Evolutionary conservation across 2,329 filamentous ascomycete genomes (phyloP).

Genomic region (Trichoderma sp.): DNA sequence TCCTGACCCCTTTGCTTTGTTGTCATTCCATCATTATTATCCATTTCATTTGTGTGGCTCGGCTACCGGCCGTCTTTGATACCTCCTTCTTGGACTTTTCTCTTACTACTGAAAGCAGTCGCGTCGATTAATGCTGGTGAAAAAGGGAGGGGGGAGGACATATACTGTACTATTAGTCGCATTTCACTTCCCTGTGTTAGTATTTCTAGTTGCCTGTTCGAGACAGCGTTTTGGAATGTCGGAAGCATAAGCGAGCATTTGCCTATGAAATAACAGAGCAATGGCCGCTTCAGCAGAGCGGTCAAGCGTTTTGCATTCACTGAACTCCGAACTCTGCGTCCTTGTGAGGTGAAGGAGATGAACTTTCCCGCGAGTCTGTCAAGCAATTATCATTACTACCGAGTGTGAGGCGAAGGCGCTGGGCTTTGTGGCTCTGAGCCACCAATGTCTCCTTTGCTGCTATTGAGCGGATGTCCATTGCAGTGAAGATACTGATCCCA

Average conservation of each 20-base stretch:
- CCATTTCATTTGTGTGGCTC: background rate
- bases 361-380: background rate
- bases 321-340: background rate
- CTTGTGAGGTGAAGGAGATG: background rate
- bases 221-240: conserved; percentile 20
- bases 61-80: conserved; percentile 3
- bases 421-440: background rate
- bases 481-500: background rate
- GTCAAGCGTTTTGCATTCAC: background rate
- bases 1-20: background rate
- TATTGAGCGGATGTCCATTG: background rate
- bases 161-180: conserved; percentile 23
- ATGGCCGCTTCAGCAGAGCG: conserved; percentile 1
- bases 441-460: background rate
- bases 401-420: background rate
- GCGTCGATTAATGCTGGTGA: conserved; percentile 12
- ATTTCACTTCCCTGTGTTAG: conserved; percentile 24
- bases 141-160: conserved; percentile 6
- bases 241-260: conserved; percentile 28
- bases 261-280: conserved; percentile 22
- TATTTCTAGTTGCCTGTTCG: conserved; percentile 3
- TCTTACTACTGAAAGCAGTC: conserved; percentile 11
- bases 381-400: conserved; percentile 6
- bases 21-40: background rate
- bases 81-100: conserved; percentile 18